Base-by-base conservation (phyloP, 1,139 yeast genomes). In the Debaryomyces sp. region DNA sequence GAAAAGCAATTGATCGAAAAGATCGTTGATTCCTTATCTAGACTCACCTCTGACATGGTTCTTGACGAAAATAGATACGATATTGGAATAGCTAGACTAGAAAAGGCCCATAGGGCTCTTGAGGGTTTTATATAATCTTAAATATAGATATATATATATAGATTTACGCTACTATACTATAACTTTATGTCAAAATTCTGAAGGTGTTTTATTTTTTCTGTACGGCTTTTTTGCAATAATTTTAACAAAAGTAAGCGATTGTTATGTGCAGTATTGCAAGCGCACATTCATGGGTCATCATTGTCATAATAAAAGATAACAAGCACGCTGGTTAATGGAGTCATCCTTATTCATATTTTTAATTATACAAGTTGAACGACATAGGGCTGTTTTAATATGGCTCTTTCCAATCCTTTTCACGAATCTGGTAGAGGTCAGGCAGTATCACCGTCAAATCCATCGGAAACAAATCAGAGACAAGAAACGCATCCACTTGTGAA, bases 1-100 rank as follows among this genome's bases (percentile, higher is more conserved):
- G 97, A 91, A 63, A 87, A 88, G 56, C 87, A 83, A 56, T 73
- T 91, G 46, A 76, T 92, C 45, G 97, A 91, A 62, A 85, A 89
- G 66, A 82, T 92, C 43, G 88, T 92, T 5, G 96, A 90, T 60
- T 86, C 96, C 1, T 73, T 92, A 49, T 86, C 95, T 21, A 77
- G 95, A 58, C 77, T 92, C 52, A 89, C 96, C 4, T 89, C 92
- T 49, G 97, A 91, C 63, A 91, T 92, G 89, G 86, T 89, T 47
- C 67, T 89, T 47, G 96, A 92, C 65, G 89, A 88, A 38, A 82
- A 81, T 32, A 80, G 95, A 59, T 84, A 88, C 53, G 86, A 85
- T 24, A 88, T 88, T 52, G 96, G 97, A n/a, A 78, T 89, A 37
- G 77, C 81, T 54, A 73, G 97, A 53, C 71, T 92, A 55, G 89